Evolutionary conservation across 257 asterid genomes (phyloP).

Genomic region (Mentha longifolia): DNA sequence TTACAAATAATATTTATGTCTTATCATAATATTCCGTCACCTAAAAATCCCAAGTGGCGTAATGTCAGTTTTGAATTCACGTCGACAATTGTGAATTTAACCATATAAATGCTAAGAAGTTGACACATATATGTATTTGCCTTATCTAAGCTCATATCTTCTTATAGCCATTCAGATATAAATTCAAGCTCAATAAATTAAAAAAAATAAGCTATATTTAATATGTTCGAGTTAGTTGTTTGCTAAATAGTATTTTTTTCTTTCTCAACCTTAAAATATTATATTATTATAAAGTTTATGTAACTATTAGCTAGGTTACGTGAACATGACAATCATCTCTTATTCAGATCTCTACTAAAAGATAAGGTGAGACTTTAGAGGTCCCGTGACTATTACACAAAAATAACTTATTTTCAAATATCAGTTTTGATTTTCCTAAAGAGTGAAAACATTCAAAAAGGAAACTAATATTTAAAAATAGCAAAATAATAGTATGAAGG

Average conservation of each 20-base stretch:
- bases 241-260: not conserved
- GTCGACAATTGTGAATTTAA: too few species aligned
- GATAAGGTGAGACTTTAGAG: conserved; percentile 24
- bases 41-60: too few species aligned
- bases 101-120: too few species aligned
- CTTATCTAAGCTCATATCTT: too few species aligned
- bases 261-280: not conserved
- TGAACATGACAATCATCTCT: conserved; percentile 7
- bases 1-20: too few species aligned
- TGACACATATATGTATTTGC: too few species aligned
- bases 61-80: too few species aligned
- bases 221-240: not conserved
- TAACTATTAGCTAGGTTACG: not conserved
- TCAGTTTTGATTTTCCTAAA: not conserved
- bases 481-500: not conserved
- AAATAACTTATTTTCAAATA: not conserved
- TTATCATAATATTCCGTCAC: too few species aligned
- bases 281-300: too few species aligned
- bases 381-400: not conserved
- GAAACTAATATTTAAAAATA: not conserved
- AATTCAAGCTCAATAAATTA: too few species aligned
- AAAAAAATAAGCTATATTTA: too few species aligned
- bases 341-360: not conserved
- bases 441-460: not conserved
- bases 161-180: too few species aligned